Evolutionary conservation across 306 rosid genomes (phyloP).

Genomic region (Mimosa bimucronata): DNA sequence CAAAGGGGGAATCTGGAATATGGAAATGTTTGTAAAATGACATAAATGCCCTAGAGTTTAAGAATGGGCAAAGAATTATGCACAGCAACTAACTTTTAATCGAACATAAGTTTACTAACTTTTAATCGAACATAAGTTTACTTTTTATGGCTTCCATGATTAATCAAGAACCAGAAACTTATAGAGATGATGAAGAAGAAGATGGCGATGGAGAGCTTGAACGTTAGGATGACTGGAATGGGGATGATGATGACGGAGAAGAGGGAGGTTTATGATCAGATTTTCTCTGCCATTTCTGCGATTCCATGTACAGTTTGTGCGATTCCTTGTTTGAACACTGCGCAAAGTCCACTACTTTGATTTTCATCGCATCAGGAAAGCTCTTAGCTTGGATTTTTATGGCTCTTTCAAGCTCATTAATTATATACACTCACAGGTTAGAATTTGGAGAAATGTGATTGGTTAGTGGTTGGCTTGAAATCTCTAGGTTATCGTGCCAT

Average conservation of each 20-base stretch:
- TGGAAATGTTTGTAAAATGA: no score
- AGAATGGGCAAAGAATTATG: no score
- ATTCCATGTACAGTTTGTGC: conserved; percentile 47
- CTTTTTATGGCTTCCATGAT: conserved; percentile 38
- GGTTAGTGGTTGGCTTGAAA: background rate
- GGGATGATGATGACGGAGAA: no score
- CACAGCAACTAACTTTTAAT: background rate
- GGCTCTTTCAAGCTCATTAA: conserved; percentile 81
- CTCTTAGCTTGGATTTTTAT: conserved; percentile 71
- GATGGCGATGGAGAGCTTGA: conserved; percentile 42
- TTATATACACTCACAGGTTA: conserved; percentile 74
- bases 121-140: no score
- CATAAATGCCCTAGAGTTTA: no score
- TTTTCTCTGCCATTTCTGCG: conserved; percentile 75
- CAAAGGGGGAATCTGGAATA: no score
- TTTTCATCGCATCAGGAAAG: conserved; percentile 46
- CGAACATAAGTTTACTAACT: background rate
- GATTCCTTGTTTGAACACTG: conserved; percentile 68
- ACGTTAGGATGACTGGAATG: conserved; percentile 72
- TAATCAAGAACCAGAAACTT: conserved; percentile 8
- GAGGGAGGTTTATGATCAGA: conserved; percentile 44
- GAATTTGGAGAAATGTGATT: background rate
- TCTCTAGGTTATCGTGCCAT: background rate
- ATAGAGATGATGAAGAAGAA: conserved; percentile 36
- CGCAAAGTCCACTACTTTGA: conserved; percentile 64